Evolutionary conservation across 2,329 filamentous ascomycete species (phyloP), one percentile per base, ranked within the genome.

Genomic region (Beauveria sp.): DNA sequence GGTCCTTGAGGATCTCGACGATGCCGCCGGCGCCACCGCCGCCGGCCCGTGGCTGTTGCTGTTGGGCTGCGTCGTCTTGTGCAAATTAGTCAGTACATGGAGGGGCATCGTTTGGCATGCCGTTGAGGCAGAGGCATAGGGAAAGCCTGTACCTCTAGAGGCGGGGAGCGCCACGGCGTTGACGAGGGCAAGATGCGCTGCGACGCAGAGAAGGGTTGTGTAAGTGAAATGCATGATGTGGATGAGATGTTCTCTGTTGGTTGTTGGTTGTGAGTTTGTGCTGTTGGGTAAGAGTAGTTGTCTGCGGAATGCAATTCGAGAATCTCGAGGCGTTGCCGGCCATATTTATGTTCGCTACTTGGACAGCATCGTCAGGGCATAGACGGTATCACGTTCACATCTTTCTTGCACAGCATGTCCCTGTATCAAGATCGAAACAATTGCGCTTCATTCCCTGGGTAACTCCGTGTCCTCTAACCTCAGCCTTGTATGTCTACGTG

Each of bases 1-100:
- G 61, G 41, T 62, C 61, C 12, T 34, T 43, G 30, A 62, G 55
- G 41, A 62, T 62, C 2, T 26, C 18, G 24, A 16, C n/a, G 10
- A 55, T 16, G 7, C 18, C n/a, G 5, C 50, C 48, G 16, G 6
- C 7, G 18, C 16, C n/a, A 9, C 48, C 48, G 9, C 48, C 48
- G 8, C 28, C 48, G 20, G 51, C 51, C 5, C 51, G 51, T 10
- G 14, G 14, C 20, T 53, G 30, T 2, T 40, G 18, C 51, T 41
- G 51, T 1, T 16, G 34, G 14, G 12, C 5, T 14, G 34, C n/a
- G 7, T 18, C 14, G 20, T 41, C 51, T 53, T 37, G 12, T 37
- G 34, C 34, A 37, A 26, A 5, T 5, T 26, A 26, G 26, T 28
- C 26, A 28, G 26, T 28, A 28, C 26, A 28, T 28, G 26, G 26